These are phyloP conservation scores for Backusella sp. DNA, from an alignment of 192 early-diverging fungal genomes.

Conservation along the genomic window DNA sequence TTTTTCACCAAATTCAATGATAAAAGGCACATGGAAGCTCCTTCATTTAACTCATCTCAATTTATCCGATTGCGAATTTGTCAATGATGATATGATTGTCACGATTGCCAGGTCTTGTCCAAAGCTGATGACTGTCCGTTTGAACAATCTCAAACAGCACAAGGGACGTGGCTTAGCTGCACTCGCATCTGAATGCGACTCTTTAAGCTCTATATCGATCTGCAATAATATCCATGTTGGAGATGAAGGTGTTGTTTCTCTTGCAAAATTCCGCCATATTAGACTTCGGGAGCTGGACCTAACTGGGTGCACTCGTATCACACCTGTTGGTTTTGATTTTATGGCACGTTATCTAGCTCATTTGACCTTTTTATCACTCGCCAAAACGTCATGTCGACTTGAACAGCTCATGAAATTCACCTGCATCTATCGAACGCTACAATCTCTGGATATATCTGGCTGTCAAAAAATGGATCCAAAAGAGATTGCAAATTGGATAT, in stretches of 20 bases:
- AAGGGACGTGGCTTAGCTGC: background rate
- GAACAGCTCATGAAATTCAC: background rate
- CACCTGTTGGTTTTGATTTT: background rate
- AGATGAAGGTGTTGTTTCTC: background rate
- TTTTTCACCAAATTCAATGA: background rate
- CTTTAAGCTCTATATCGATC: background rate
- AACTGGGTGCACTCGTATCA: background rate
- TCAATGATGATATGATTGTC: constrained; percentile 8
- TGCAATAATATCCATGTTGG: background rate
- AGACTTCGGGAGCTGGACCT: background rate
- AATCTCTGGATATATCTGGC: background rate
- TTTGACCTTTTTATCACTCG: constrained; percentile 3
- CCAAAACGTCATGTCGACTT: background rate
- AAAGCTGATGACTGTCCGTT: background rate
- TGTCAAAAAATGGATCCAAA: background rate
- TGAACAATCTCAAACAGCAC: background rate
- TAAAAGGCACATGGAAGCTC: background rate
- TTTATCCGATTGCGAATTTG: background rate
- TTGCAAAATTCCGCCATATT: constrained; percentile 4
- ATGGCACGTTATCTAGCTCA: background rate
- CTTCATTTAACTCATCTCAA: background rate
- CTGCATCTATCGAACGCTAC: background rate
- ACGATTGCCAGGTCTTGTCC: constrained; percentile 2
- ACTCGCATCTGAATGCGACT: background rate
- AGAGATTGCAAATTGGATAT: background rate